Conservation (phyloP, 768 basidiomycete genomes). For the Kwoniella mangroviensis region DNA sequence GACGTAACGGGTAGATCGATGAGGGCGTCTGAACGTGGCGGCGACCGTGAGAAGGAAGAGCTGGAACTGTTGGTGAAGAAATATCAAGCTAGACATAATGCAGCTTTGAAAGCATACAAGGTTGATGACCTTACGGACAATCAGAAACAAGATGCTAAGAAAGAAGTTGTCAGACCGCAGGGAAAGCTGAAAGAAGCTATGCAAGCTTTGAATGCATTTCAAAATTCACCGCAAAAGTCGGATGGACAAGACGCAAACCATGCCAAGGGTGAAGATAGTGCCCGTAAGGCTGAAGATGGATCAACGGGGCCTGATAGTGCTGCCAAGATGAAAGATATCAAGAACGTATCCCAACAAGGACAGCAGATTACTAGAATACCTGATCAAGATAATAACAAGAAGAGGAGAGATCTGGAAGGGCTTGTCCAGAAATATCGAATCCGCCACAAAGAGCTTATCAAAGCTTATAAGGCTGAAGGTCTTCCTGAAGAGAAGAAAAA, state of each 20-base stretch:
- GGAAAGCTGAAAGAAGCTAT: conserved; percentile 7
- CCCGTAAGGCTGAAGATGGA: neutral
- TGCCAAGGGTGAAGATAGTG: neutral
- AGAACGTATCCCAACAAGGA: neutral
- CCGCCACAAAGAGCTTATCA: neutral
- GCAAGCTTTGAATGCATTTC: conserved; percentile 8
- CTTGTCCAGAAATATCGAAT: neutral
- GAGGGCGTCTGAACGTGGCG: neutral
- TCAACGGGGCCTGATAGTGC: neutral
- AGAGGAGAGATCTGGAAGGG: neutral
- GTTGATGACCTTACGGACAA: neutral
- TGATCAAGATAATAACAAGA: neutral
- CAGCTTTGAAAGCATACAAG: neutral
- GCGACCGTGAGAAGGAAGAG: neutral
- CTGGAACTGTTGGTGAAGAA: neutral
- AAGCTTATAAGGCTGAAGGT: neutral
- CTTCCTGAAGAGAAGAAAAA: neutral
- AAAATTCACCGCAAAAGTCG: neutral
- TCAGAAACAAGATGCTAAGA: neutral
- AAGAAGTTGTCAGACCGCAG: neutral
- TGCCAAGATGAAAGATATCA: neutral
- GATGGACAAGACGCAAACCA: neutral
- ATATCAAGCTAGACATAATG: neutral
- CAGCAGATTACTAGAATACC: neutral
- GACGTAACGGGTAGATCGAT: no score